Evolutionary conservation across 2,329 filamentous ascomycete genomes (phyloP).

Genomic region (Chrysoporthe austroafricana): DNA sequence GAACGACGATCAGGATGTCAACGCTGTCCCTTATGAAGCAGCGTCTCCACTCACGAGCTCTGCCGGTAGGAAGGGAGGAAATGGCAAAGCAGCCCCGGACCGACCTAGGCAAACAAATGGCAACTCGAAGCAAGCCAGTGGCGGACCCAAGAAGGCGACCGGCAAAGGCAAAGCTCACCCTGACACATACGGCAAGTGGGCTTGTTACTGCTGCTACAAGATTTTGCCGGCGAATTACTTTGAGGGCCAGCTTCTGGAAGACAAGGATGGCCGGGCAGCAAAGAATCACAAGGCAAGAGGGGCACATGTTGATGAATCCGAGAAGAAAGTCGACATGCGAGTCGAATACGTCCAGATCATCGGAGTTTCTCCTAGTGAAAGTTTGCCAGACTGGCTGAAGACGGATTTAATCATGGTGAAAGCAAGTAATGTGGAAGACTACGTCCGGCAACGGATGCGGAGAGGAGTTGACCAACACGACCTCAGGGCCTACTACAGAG

Average conservation of each 20-base stretch:
- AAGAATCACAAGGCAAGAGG: slow-evolving; percentile 18
- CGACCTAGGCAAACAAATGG: neutral
- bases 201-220: slow-evolving; percentile 24
- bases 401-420: slow-evolving; percentile 3
- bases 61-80: neutral
- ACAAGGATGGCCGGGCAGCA: slow-evolving; percentile 4
- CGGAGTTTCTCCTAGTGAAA: neutral
- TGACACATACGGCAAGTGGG: slow-evolving; percentile 15
- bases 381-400: slow-evolving; percentile 23
- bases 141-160: neutral
- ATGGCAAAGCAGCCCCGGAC: neutral
- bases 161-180: slow-evolving; percentile 6
- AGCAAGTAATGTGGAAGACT: slow-evolving; percentile 14
- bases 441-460: slow-evolving; percentile 18
- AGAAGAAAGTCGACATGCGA: slow-evolving; percentile 26
- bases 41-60: neutral
- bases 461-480: slow-evolving; percentile 21
- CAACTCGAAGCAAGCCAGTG: neutral
- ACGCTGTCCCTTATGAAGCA: neutral
- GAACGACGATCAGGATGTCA: slow-evolving; percentile 2
- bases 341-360: slow-evolving; percentile 26
- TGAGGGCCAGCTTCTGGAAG: slow-evolving; percentile 19
- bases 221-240: slow-evolving; percentile 24
- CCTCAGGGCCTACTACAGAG: slow-evolving; percentile 25
- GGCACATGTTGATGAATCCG: slow-evolving; percentile 6